These are phyloP conservation scores for Coriaria nepalensis DNA, from an alignment of 306 rosid genomes.

Conservation along the genomic window DNA sequence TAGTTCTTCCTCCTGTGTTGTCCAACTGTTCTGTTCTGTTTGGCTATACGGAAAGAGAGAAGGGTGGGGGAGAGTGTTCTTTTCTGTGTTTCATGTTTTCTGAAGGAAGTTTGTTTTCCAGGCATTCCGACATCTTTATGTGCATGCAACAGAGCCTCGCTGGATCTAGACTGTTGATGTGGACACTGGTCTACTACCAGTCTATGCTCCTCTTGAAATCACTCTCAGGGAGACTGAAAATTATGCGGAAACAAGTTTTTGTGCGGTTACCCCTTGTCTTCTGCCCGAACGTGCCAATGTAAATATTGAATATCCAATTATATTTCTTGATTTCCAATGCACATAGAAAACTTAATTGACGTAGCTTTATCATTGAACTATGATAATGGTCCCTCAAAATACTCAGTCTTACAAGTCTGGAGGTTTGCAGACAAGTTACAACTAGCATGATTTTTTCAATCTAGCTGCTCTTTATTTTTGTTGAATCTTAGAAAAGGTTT, in stretches of 20 bases:
- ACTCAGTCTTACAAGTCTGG: no score
- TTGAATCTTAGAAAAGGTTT: background rate
- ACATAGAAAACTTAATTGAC: no score
- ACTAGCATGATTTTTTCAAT: no score
- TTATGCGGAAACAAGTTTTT: slow-evolving; percentile 86
- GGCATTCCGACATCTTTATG: slow-evolving; percentile 93
- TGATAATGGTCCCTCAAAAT: no score
- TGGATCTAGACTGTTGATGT: slow-evolving; percentile 98
- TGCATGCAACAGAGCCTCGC: slow-evolving; percentile 93
- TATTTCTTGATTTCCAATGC: background rate
- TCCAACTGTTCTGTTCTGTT: background rate
- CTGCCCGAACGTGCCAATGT: slow-evolving; percentile 83
- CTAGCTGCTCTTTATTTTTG: background rate
- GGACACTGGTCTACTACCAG: slow-evolving; percentile 85
- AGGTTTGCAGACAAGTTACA: no score
- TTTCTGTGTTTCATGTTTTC: slow-evolving; percentile 9
- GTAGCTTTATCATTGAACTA: no score
- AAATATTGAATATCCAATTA: slow-evolving; percentile 28
- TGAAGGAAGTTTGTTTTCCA: slow-evolving; percentile 27
- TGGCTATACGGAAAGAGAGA: no score
- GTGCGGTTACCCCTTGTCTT: slow-evolving; percentile 94
- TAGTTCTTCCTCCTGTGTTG: slow-evolving; percentile 8
- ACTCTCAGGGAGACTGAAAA: slow-evolving; percentile 75
- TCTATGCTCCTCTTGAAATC: slow-evolving; percentile 83
- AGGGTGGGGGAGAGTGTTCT: no score